Conservation (phyloP, 139 green algal species). For the Trebouxia sp. region DNA sequence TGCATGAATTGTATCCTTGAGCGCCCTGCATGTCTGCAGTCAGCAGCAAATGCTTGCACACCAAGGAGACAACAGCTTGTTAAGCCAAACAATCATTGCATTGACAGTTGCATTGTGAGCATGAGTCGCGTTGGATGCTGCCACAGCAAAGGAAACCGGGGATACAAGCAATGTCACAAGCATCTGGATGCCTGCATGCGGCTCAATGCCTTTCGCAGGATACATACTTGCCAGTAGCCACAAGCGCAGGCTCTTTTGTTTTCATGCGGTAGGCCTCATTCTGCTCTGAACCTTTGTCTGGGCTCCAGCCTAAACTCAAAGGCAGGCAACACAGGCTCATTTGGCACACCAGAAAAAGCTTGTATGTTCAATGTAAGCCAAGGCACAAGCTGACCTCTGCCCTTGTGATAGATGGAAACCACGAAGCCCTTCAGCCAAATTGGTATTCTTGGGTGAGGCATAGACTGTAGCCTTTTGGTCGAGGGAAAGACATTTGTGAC, state of each 20-base stretch:
- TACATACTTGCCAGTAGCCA: slow-evolving; percentile 13
- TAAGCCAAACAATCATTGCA: too few relatives aligned
- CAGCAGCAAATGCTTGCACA: too few relatives aligned
- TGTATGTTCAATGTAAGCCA: too few relatives aligned
- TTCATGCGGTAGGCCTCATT: background rate
- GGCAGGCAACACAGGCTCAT: too few relatives aligned
- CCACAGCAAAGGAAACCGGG: too few relatives aligned
- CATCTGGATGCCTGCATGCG: too few relatives aligned
- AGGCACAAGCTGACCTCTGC: background rate
- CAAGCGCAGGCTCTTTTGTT: background rate
- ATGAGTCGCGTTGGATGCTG: too few relatives aligned
- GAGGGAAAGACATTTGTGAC: slow-evolving; percentile 8
- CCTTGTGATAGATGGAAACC: background rate
- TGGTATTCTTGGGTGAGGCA: background rate
- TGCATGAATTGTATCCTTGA: slow-evolving; percentile 29
- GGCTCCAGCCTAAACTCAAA: slow-evolving; percentile 23
- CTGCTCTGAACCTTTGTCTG: background rate
- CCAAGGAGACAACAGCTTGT: too few relatives aligned
- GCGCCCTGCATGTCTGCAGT: slow-evolving; percentile 28
- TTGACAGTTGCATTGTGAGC: too few relatives aligned
- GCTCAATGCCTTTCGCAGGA: background rate
- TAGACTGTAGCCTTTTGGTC: background rate
- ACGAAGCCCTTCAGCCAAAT: background rate
- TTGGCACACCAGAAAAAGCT: too few relatives aligned
- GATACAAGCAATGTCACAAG: too few relatives aligned